Percentiles rank a stretch among this genome's conserved stretches.
Conservation (phyloP, 805 yeast genomes). For the Ogataea zsoltii region DNA sequence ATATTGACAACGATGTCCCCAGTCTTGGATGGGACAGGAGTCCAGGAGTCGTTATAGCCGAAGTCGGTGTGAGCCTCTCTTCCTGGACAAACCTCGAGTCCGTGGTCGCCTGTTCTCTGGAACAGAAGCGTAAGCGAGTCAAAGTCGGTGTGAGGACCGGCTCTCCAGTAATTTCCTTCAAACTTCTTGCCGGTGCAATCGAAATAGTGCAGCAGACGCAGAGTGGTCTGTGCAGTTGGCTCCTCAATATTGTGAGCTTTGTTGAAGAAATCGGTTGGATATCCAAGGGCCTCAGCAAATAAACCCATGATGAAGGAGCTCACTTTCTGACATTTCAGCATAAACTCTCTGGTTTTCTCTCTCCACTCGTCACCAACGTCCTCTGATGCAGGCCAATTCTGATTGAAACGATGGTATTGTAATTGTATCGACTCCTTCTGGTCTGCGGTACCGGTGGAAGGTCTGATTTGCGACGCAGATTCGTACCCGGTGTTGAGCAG, state of each 20-base stretch:
- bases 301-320: conserved; percentile 30
- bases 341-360: conserved; percentile 22
- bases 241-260: conserved; percentile 30
- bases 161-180: conserved; percentile 34
- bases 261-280: conserved; percentile 29
- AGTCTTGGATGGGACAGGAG: conserved; percentile 34
- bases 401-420: conserved; percentile 32
- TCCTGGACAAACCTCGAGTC: conserved; percentile 40
- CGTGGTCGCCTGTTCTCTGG: conserved; percentile 38
- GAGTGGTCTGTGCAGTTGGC: conserved; percentile 36
- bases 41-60: conserved; percentile 38
- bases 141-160: conserved; percentile 41
- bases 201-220: conserved; percentile 36
- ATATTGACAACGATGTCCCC: conserved; percentile 39
- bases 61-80: conserved; percentile 37
- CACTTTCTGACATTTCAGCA: conserved; percentile 27
- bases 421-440: conserved; percentile 36
- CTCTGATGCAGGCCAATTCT: conserved; percentile 34
- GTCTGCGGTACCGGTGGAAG: conserved; percentile 38
- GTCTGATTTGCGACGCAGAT: conserved; percentile 34
- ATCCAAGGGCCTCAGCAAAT: conserved; percentile 35
- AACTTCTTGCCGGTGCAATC: conserved; percentile 28
- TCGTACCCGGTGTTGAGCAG: conserved; percentile 38
- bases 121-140: conserved; percentile 37
- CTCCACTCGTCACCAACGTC: conserved; percentile 35